Base-by-base conservation (phyloP, 2,329 filamentous ascomycete genomes). In the Aspergillus chevalieri region DNA sequence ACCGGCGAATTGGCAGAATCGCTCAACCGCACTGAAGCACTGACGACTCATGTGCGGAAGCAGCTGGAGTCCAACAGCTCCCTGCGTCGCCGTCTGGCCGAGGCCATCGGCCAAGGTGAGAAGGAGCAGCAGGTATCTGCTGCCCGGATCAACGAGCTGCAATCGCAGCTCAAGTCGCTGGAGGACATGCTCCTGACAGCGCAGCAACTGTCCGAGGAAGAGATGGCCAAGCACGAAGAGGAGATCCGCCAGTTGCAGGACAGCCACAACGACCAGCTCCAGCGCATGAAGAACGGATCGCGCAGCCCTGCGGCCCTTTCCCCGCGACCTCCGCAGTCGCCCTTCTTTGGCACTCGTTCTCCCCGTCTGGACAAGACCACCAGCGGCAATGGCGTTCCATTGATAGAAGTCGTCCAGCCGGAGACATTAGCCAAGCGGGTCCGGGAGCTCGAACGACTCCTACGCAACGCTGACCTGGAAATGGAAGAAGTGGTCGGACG, bases 201-300 rank as follows among this genome's bases (percentile, higher is more conserved):
- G 1, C 92, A 97, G 68, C 85, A 89, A 49, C 81, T 86, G 17
- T 92, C 89, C 0, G 93, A 98, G 66, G 90, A 92, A 44, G 84
- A 85, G 36, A 82, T 97, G 50, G 74, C 81, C 41, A 84, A 83
- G 44, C 90, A 96, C 63, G 93, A 97, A 67, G 89, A 93, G 34
- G 90, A 96, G 69, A 80, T 95, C 34, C 75, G 81, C 15, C 75
- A 79, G 19, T 74, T 97, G 48, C 85, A 86, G 57, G 89, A 94
- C 49, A 86, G 82, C 51, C 84, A 93, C 63, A 89, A 81, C 63
- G 76, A 78, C 15, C 87, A 93, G 61, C 80, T 97, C 28, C 83
- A 84, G 57, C 86, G 92, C 12, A 80, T 89, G 62, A 84, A 84
- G 66, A 67, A 67, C 49, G 69, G 73, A 28, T 57, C 68, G 72